Percentiles rank a stretch among this genome's conserved stretches.
phyloP scores from a whole-genome alignment of 257 asterid genomes.

The Fraxinus americana region DNA sequence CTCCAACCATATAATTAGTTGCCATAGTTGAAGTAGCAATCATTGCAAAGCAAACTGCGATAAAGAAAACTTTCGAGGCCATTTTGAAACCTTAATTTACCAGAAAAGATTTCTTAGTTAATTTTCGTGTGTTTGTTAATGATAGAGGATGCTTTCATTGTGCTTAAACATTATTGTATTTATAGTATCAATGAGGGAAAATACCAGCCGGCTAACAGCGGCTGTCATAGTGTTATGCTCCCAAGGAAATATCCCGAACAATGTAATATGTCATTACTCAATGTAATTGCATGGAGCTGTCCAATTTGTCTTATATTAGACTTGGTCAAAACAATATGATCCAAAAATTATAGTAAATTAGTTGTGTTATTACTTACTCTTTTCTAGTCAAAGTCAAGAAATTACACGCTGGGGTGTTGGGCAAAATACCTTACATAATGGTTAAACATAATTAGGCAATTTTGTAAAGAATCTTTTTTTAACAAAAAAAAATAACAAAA shows the following conservation, averaged over 20 bases:
- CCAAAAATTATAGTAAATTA: no score
- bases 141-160: background rate
- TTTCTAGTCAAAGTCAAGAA: no score
- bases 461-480: no score
- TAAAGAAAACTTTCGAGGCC: slow-evolving; percentile 30
- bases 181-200: background rate
- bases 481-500: no score
- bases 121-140: no score
- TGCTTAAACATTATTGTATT: background rate
- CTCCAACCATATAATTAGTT: slow-evolving; percentile 43
- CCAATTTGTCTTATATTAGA: background rate
- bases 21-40: slow-evolving; percentile 29
- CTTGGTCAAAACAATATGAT: no score
- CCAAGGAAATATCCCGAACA: background rate
- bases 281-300: background rate
- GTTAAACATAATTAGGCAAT: no score
- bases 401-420: no score
- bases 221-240: slow-evolving; percentile 6
- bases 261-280: no score
- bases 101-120: no score
- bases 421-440: no score
- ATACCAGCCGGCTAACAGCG: background rate
- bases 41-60: slow-evolving; percentile 19
- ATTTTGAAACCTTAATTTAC: slow-evolving; percentile 25
- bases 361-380: no score